Conservation (phyloP, 208 protist species). For the Leishmania major region DNA sequence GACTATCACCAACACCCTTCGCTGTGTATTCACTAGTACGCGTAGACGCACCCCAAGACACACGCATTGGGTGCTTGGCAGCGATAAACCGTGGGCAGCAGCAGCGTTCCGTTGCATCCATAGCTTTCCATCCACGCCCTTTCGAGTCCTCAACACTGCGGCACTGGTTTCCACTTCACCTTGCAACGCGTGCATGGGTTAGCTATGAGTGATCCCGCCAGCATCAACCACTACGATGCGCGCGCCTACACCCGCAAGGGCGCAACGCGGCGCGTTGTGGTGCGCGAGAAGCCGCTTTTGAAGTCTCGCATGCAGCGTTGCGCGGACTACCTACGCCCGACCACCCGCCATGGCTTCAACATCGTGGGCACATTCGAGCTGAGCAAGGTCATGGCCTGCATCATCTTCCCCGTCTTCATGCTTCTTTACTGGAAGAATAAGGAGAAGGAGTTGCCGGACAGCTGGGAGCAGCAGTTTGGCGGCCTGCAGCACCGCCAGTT, state of each 20-base stretch:
- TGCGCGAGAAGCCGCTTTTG: constrained; percentile 79
- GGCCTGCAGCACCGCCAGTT: constrained; percentile 80
- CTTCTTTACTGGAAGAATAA: constrained; percentile 81
- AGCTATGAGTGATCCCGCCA: constrained; percentile 48
- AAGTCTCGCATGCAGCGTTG: constrained; percentile 78
- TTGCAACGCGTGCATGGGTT: neutral
- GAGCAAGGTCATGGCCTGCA: constrained; percentile 77
- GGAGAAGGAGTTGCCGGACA: constrained; percentile 70
- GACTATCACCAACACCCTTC: neutral
- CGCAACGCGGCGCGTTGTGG: constrained; percentile 61
- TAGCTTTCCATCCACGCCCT: neutral
- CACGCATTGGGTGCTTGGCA: neutral
- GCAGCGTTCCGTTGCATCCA: neutral
- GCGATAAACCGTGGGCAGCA: neutral
- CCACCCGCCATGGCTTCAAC: constrained; percentile 64
- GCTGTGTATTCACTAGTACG: neutral
- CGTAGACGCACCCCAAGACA: neutral
- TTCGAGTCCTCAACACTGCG: neutral
- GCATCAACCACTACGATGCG: constrained; percentile 74
- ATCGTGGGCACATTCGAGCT: constrained; percentile 71
- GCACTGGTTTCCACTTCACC: no score
- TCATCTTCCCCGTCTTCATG: constrained; percentile 79
- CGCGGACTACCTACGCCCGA: constrained; percentile 60
- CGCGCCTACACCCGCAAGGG: constrained; percentile 63
- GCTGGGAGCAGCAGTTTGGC: constrained; percentile 81